Evolutionary conservation across 2,329 filamentous ascomycete genomes (phyloP).

Genomic region (Xylogone sp.): DNA sequence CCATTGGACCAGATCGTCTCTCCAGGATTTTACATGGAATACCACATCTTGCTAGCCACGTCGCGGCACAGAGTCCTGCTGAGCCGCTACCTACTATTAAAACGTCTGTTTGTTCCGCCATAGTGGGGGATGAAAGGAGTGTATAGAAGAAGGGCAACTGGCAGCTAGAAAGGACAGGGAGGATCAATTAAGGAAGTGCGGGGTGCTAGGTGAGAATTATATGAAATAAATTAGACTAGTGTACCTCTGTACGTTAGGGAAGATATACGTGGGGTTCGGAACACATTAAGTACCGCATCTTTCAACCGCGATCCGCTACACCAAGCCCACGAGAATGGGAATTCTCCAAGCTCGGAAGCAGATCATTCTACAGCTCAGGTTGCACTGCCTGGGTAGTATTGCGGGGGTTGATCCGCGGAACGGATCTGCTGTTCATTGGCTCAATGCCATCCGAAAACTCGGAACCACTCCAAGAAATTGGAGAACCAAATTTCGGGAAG

Average conservation of each 20-base stretch:
- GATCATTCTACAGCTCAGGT: too few relatives aligned
- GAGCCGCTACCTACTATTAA: slow-evolving; percentile 59
- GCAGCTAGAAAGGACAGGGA: background rate
- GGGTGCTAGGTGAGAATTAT: too few relatives aligned
- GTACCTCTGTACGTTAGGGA: too few relatives aligned
- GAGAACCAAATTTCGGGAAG: background rate
- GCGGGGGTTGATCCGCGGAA: background rate
- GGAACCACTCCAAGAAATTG: background rate
- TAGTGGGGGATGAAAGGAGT: slow-evolving; percentile 1
- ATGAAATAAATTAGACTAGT: too few relatives aligned
- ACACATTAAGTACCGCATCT: too few relatives aligned
- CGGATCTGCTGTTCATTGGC: background rate
- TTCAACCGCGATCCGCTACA: too few relatives aligned
- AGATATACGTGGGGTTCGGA: too few relatives aligned
- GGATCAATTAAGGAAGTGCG: background rate
- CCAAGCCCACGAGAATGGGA: too few relatives aligned
- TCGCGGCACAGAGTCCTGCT: slow-evolving; percentile 56
- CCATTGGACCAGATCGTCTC: slow-evolving; percentile 47
- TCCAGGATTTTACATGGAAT: slow-evolving; percentile 56
- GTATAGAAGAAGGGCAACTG: background rate
- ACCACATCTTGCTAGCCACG: slow-evolving; percentile 57
- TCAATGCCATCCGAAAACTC: background rate
- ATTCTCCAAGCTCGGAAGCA: too few relatives aligned
- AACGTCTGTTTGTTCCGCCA: slow-evolving; percentile 40
- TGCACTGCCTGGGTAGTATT: too few relatives aligned